Evolutionary conservation across 75 land plant species (phyloP), one percentile per base, ranked within the genome.

Genomic region (Larix kaempferi): DNA sequence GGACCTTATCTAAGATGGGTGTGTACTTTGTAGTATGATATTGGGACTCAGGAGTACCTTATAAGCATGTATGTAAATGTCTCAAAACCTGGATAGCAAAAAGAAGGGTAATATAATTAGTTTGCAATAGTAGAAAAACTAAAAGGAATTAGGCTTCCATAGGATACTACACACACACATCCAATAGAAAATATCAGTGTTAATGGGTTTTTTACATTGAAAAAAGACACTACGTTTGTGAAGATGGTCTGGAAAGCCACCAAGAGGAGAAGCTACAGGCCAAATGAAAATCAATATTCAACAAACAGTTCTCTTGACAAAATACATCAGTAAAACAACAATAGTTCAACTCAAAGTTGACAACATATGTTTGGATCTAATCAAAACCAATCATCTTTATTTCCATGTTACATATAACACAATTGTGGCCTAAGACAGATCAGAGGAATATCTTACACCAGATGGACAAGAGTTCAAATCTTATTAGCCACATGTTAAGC

Each of bases 231-330:
- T 73, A 92, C 94, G 96, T 91, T 92, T 90, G 76, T 95, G 98
- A 59, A 96, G 96, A 83, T 95, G 98, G 83, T 95, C 96, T 74
- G 96, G 96, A 86, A 95, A 95, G 27, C 96, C 98, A 80, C 88
- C 94, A 62, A 92, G 92, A 76, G 94, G 82, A 84, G 94, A 65
- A 35, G 89, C 98, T 93, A 91, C 82, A 88, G 77, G 0, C 71
- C 25, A 16, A n/a, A 39, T 4, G 7, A 6, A 71, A 37, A 41
- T 44, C 14, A 3, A 4, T 59, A 16, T 59, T 59, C 5, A 59
- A 16, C 4, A 78, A 80, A 25, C 21, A 29, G 33, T 12, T 57
- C 13, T 27, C 23, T n/a, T 71, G 1, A 41, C 19, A 37, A 66
- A 66, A 66, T 66, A 65, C 5, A 33, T 29, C 4, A 13, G 17